Base-by-base conservation (phyloP, 225 moss, liverwort and hornwort genomes). In the Takakia lepidozioides region DNA sequence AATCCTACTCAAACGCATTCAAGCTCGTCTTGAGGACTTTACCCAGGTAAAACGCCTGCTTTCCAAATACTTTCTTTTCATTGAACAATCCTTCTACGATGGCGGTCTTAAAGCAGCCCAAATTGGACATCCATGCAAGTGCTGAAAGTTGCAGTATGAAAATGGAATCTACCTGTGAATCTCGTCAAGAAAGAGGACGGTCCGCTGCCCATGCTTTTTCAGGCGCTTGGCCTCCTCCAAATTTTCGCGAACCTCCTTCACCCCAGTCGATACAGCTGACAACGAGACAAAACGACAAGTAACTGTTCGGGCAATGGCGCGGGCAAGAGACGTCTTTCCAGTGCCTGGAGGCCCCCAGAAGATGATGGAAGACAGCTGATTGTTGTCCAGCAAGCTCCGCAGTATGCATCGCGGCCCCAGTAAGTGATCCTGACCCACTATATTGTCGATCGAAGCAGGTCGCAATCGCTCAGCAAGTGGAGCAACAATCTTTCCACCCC, bases 311-410 rank as follows among this genome's bases (percentile, higher is more conserved):
- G 87, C 84, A 40, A 92, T 87, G 43, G 87, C 79, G 63, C 84
- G 70, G 29, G 84, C 92, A 0, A 92, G 82, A 3, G 92, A 82
- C 19, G 92, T 92, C 63, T 92, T 92, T 27, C 92, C 87, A 4
- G 85, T 87, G 28, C 92, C 92, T 1, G 92, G 92, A 14, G 84
- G 87, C 13, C 92, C 92, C 57, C 68, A 92, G 6, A 92, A 72
- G 46, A 92, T 92, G 5, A 87, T 70, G 11, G 87, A 84, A 11
- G 76, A 67, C 19, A 85, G 60, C 0, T 76, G 66, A 42, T 75
- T 80, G 18, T 66, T 87, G 25, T 87, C 82, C 8, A 92, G 73
- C 54, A 87, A 57, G 35, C 65, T 72, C 51, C 80, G 82, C 16
- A 92, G 45, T 8, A 92, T 76, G 38, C 84, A 82, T 26, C 72